Percentiles rank a stretch among this genome's conserved stretches.
Conservation (phyloP, 345 rosid species). For the Camelina laxa region DNA sequence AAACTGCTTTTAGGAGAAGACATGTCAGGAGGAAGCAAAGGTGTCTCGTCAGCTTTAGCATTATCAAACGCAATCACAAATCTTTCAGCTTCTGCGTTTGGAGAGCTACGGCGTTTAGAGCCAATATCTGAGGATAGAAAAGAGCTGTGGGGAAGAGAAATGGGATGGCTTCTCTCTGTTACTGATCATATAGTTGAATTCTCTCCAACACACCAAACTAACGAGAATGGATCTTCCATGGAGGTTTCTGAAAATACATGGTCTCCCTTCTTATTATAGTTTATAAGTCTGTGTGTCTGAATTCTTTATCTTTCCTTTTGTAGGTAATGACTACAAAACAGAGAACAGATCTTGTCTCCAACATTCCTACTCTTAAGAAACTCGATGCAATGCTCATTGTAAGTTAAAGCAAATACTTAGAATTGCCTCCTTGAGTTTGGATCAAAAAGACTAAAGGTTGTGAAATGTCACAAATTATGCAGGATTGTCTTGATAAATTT, state of each 20-base stretch:
- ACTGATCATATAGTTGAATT: slow-evolving; percentile 74
- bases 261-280: not conserved
- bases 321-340: slow-evolving; percentile 86
- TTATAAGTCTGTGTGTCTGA: not conserved
- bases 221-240: slow-evolving; percentile 55
- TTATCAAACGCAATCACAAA: slow-evolving; percentile 62
- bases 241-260: slow-evolving; percentile 51
- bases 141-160: slow-evolving; percentile 66
- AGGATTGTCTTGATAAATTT: slow-evolving; percentile 85
- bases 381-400: slow-evolving; percentile 87
- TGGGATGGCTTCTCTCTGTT: slow-evolving; percentile 69
- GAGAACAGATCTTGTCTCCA: slow-evolving; percentile 78
- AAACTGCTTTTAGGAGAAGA: slow-evolving; percentile 80
- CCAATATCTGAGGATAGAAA: slow-evolving; percentile 63
- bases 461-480: not conserved
- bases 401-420: slow-evolving; percentile 37
- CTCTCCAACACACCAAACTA: slow-evolving; percentile 64
- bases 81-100: slow-evolving; percentile 58
- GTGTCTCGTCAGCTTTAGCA: slow-evolving; percentile 78
- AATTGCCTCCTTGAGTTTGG: slow-evolving; percentile 1
- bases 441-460: not conserved
- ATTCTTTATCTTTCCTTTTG: slow-evolving; percentile 34
- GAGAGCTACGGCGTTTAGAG: slow-evolving; percentile 55
- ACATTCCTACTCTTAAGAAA: slow-evolving; percentile 86
- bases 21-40: slow-evolving; percentile 81